Conservation (phyloP, 805 yeast genomes). For the Ogataea pignaliae region DNA sequence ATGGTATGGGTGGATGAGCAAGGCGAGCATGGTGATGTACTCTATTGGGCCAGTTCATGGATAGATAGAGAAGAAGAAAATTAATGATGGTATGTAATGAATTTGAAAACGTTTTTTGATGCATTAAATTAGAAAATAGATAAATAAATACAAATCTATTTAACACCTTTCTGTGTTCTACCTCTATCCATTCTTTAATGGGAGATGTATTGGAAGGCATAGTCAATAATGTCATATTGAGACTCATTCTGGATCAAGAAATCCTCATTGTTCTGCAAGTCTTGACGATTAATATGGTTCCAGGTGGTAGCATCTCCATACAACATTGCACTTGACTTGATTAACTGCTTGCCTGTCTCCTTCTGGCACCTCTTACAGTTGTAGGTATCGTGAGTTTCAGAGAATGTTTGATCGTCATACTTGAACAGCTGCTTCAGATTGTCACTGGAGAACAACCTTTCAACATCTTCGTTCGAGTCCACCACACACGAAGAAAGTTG, state of each 20-base stretch:
- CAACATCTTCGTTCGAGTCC: constrained; percentile 94
- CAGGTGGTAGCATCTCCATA: constrained; percentile 98
- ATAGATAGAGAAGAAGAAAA: constrained; percentile 30
- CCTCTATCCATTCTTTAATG: constrained; percentile 41
- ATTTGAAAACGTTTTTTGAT: too few species aligned
- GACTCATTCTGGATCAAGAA: constrained; percentile 70
- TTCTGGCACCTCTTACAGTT: constrained; percentile 73
- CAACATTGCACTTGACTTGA: constrained; percentile 77
- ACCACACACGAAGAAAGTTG: constrained; percentile 94
- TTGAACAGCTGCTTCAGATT: constrained; percentile 71
- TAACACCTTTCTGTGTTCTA: too few species aligned
- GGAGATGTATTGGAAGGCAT: constrained; percentile 90
- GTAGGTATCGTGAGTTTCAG: constrained; percentile 92
- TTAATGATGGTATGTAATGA: neutral
- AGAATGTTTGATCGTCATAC: constrained; percentile 59
- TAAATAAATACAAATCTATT: too few species aligned
- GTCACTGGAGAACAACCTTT: constrained; percentile 82
- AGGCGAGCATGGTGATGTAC: constrained; percentile 34
- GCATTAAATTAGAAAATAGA: too few species aligned
- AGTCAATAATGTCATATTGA: constrained; percentile 65
- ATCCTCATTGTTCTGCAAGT: constrained; percentile 67
- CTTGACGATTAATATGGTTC: constrained; percentile 78
- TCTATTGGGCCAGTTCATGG: constrained; percentile 78
- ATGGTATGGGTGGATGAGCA: constrained; percentile 80
- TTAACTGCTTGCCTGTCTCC: constrained; percentile 50